Base-by-base conservation (phyloP, 306 rosid species). In the Corylus heterophylla region DNA sequence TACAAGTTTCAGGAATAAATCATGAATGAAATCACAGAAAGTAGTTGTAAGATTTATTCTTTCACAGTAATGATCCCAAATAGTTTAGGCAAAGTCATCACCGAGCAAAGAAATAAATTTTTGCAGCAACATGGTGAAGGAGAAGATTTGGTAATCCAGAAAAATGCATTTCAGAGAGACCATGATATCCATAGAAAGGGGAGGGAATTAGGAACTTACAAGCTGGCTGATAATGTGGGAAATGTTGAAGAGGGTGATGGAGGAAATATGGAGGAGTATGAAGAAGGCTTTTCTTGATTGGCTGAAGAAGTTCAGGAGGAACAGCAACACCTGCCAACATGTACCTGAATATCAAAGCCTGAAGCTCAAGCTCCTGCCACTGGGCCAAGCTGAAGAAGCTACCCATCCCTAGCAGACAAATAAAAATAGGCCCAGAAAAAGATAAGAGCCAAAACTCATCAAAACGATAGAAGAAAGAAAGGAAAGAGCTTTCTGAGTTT, bases 331-430 rank as follows among this genome's bases (percentile, higher is more conserved):
- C 97, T 12, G 94, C 98, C 63, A 89, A 39, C 91, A 96, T 91
- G 86, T 93, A 91, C 77, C 96, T 87, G 84, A 88, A 93, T 77
- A 93, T 96, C 88, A 90, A 79, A 54, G 97, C 94, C 85, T 96
- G 99, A 76, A 96, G 86, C 88, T 96, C 98, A 54, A 96, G 99
- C 47, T 96, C 99, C 70, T 96, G 97, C 98, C 93, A 90, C 86
- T 96, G 99, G 29, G 89, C 87, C 81, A 89, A 59, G 81, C 93
- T 96, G 88, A 96, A 96, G 79, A 61, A 89, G 83, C 93, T 90
- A 71, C 91, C 92, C 92, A 89, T 90, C 75, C 86, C 98, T 95
- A 75, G n/a, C 12, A 83, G 31, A 1, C 3, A 58, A 12, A 50
- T 22, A 55, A 76, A 7, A 12, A 54, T 8, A 81, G 55, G 71